Evolutionary conservation across 2,329 filamentous ascomycete species (phyloP).

Genomic region (Xylariaceae sp.): DNA sequence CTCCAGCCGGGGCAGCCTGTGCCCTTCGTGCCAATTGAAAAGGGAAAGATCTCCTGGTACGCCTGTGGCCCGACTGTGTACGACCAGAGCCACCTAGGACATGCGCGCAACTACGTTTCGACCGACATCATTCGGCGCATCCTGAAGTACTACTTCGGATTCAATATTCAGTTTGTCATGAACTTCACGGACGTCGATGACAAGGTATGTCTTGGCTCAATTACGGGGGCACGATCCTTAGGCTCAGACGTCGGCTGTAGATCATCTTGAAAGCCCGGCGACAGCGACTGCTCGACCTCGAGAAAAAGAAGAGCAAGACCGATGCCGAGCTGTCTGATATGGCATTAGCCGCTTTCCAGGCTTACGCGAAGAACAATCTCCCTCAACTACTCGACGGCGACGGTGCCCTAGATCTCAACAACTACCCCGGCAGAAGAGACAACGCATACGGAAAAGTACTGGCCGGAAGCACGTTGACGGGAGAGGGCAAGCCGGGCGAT

Average conservation of each 20-base stretch:
- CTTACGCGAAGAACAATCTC: slow-evolving; percentile 8
- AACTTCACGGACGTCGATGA: slow-evolving; percentile 87
- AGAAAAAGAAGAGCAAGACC: slow-evolving; percentile 59
- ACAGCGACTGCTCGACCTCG: slow-evolving; percentile 19
- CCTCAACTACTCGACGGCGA: slow-evolving; percentile 13
- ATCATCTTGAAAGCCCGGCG: slow-evolving; percentile 36
- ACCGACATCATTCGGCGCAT: slow-evolving; percentile 84
- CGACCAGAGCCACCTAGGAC: slow-evolving; percentile 67
- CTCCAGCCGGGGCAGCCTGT: slow-evolving; percentile 62
- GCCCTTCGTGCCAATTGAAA: slow-evolving; percentile 59
- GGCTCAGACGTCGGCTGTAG: too few species aligned
- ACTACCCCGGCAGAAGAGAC: slow-evolving; percentile 43
- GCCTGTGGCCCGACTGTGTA: slow-evolving; percentile 84
- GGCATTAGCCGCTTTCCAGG: slow-evolving; percentile 24
- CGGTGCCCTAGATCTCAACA: slow-evolving; percentile 24
- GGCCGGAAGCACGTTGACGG: slow-evolving; percentile 46
- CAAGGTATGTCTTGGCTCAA: too few species aligned
- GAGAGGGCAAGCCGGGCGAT: slow-evolving; percentile 58
- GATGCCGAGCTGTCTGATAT: slow-evolving; percentile 38
- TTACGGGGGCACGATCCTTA: too few species aligned
- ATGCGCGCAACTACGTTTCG: slow-evolving; percentile 83
- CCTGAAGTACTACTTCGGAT: slow-evolving; percentile 73
- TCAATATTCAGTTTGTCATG: slow-evolving; percentile 79
- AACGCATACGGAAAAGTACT: slow-evolving; percentile 47
- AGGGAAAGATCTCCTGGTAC: slow-evolving; percentile 67